Conservation (phyloP, 768 basidiomycete genomes). For the Solioccasus polychromus region DNA sequence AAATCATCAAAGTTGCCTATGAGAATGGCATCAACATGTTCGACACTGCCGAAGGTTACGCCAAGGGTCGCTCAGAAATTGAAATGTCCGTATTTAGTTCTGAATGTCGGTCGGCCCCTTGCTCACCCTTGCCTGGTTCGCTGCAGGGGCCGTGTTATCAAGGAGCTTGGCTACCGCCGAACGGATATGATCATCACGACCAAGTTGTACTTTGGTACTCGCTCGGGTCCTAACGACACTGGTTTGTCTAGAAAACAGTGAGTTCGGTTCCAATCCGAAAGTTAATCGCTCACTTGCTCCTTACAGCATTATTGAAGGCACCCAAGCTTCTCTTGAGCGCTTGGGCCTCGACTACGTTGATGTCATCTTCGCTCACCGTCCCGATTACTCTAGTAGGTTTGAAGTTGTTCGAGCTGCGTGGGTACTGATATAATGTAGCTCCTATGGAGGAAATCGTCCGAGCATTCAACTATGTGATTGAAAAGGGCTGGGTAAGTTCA, state of each 20-base stretch:
- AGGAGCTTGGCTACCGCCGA: constrained; percentile 49
- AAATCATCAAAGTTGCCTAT: constrained; percentile 53
- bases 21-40: constrained; percentile 53
- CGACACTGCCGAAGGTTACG: constrained; percentile 46
- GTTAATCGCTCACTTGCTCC: not conserved
- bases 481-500: constrained; percentile 41
- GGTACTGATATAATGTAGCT: constrained; percentile 20
- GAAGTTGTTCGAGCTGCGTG: not conserved
- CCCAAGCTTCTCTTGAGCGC: constrained; percentile 47
- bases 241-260: constrained; percentile 35
- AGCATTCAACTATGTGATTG: constrained; percentile 54
- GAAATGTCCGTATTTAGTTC: constrained; percentile 40
- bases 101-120: not conserved
- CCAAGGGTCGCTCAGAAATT: constrained; percentile 46
- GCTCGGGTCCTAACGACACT: constrained; percentile 42
- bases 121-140: not conserved
- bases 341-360: constrained; percentile 56
- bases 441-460: constrained; percentile 57
- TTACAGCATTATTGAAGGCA: constrained; percentile 52
- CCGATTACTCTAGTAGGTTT: constrained; percentile 35
- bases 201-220: constrained; percentile 57
- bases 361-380: constrained; percentile 48
- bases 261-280: constrained; percentile 1
- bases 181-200: constrained; percentile 52
- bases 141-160: constrained; percentile 51